Base-by-base conservation (phyloP, 1,284 basidiomycete species). In the Puccinia polysora region DNA sequence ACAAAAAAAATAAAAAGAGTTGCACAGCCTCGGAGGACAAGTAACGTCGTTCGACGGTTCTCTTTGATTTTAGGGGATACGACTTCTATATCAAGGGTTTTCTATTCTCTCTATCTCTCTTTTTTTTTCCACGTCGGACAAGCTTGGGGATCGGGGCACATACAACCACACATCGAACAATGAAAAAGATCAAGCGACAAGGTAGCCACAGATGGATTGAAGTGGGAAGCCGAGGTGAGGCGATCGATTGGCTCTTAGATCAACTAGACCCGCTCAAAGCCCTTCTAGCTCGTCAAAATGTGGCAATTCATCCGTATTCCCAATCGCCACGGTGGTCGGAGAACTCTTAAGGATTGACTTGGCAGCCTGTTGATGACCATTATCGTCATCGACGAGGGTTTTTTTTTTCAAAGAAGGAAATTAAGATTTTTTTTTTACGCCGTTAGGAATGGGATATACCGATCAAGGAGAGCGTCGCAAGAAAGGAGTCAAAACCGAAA, bases 311-410 rank as follows among this genome's bases (percentile, higher is more conserved):
- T 84, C 81, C 76, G 87, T 82, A 79, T 94, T 86, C 71, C 92
- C 93, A 67, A 95, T 84, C 32, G 87, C 88, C 58, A 96, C 90
- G 75, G 85, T 90, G 40, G 91, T 92, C 32, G 91, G 90, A 82
- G 91, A 89, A 76, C 83, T 81, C 80, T 85, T 84, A 76, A 88
- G 78, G 55, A 90, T 83, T 40, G 82, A n/a, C 28, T 74, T 73
- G 40, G 77, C 77, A 47, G 77, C 77, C 77, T 79, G 65, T 4
- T 4, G 5, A 20, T 30, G 15, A 10, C 4, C 2, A 40, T 45
- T 12, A 47, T 5, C 8, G 14, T 4, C 2, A 2, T 28, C 30
- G 14, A 36, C 18, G 18, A 5, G 28, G 53, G 5, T 55, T 7
- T 25, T 4, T 6, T 32, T 20, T 52, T 23, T 32, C 25, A 12